These are phyloP conservation scores for Climacium dendroides DNA, from an alignment of 225 moss, liverwort and hornwort species.

Conservation along the genomic window DNA sequence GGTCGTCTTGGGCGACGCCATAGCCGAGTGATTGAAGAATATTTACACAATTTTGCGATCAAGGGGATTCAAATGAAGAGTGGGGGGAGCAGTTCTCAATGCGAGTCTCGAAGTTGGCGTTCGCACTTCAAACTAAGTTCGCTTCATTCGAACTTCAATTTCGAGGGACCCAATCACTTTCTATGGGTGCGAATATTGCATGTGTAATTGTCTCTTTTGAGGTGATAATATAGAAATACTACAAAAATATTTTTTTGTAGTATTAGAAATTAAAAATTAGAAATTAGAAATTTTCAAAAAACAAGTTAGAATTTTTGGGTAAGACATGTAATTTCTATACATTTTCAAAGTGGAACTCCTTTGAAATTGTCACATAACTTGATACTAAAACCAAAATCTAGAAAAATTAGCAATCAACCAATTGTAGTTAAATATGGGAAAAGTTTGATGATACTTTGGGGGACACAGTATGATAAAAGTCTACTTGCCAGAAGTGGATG, in stretches of 20 bases:
- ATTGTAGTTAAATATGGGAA: too few species aligned
- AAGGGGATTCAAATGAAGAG: neutral
- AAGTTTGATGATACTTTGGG: too few species aligned
- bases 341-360: too few species aligned
- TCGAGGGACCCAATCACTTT: neutral
- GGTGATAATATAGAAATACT: neutral
- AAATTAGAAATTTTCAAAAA: neutral
- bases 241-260: too few species aligned
- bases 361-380: accelerated
- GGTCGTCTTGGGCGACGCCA: conserved; percentile 4
- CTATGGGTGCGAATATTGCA: neutral
- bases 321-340: too few species aligned
- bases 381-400: too few species aligned
- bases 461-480: too few species aligned
- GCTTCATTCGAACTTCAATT: neutral
- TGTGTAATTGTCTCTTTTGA: neutral
- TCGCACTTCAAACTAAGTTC: neutral
- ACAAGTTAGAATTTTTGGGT: too few species aligned
- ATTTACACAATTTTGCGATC: neutral
- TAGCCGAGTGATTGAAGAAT: neutral
- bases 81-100: neutral
- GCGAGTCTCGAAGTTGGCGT: neutral
- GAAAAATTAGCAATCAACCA: accelerated
- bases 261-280: neutral
- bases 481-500: too few species aligned